Evolutionary conservation across 192 early-diverging fungal genomes (phyloP).

Genomic region (Entophlyctis luteolus): DNA sequence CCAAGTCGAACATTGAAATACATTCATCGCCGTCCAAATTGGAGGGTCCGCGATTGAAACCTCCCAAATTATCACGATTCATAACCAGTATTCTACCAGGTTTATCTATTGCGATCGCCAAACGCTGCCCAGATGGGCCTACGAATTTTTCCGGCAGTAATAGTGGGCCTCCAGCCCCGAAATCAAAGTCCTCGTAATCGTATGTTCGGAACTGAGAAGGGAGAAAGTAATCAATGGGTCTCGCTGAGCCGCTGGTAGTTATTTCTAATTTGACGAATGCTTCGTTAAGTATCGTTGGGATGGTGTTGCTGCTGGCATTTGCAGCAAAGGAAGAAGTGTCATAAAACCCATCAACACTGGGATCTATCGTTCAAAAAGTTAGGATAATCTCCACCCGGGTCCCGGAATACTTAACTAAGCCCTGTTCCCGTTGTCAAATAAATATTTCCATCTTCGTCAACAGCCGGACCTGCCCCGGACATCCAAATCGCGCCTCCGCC

Average conservation of each 20-base stretch:
- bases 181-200: slow-evolving; percentile 9
- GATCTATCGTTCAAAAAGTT: too few species aligned
- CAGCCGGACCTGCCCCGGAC: slow-evolving; percentile 1
- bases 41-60: neutral
- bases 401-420: neutral
- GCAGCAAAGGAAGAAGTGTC: neutral
- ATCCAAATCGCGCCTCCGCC: slow-evolving; percentile 18
- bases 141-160: slow-evolving; percentile 5
- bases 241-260: neutral
- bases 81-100: neutral
- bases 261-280: slow-evolving; percentile 4
- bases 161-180: slow-evolving; percentile 4
- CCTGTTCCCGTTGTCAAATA: slow-evolving; percentile 8
- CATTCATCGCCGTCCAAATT: neutral
- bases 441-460: slow-evolving; percentile 7
- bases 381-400: neutral
- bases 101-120: slow-evolving; percentile 7
- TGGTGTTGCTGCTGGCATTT: neutral
- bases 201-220: slow-evolving; percentile 1
- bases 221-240: slow-evolving; percentile 5
- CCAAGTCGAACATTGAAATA: slow-evolving; percentile 4
- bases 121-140: neutral
- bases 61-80: slow-evolving; percentile 9
- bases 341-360: neutral
- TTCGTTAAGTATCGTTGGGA: neutral